Evolutionary conservation across 768 basidiomycete genomes (phyloP).

Genomic region (Dendrothele bispora): DNA sequence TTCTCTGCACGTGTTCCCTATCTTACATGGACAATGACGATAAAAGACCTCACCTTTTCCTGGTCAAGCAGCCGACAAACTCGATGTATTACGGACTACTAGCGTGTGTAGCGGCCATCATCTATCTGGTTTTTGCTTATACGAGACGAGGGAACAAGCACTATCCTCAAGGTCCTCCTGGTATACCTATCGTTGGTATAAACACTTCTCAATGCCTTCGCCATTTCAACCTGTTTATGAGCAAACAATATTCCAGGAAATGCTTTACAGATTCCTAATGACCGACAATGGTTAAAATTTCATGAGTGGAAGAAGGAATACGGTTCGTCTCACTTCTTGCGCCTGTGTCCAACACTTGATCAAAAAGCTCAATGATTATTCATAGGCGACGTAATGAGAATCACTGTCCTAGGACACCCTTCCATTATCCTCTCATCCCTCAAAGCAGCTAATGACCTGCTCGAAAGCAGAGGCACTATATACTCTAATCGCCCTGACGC

Average conservation of each 20-base stretch:
- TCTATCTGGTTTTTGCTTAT: too few relatives aligned
- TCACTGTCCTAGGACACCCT: not conserved
- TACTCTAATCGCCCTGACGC: not conserved
- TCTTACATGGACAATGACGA: too few relatives aligned
- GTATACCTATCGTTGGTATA: not conserved
- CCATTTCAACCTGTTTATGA: not conserved
- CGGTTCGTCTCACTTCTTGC: too few relatives aligned
- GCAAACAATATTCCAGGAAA: not conserved
- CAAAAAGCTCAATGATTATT: too few relatives aligned
- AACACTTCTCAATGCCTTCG: not conserved
- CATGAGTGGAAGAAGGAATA: too few relatives aligned
- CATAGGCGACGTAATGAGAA: not conserved
- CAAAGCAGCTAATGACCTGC: not conserved
- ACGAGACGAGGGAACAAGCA: not conserved
- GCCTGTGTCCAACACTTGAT: too few relatives aligned
- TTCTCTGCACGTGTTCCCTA: too few relatives aligned
- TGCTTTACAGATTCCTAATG: not conserved
- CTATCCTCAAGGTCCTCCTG: not conserved
- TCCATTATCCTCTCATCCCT: not conserved
- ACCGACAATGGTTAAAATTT: not conserved
- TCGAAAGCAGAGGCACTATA: not conserved
- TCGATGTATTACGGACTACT: too few relatives aligned
- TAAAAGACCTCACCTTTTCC: too few relatives aligned
- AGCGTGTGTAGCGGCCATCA: too few relatives aligned
- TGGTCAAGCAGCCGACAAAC: too few relatives aligned